phyloP scores from a whole-genome alignment of 148 eudicot genomes.

The Oxyria digyna region DNA sequence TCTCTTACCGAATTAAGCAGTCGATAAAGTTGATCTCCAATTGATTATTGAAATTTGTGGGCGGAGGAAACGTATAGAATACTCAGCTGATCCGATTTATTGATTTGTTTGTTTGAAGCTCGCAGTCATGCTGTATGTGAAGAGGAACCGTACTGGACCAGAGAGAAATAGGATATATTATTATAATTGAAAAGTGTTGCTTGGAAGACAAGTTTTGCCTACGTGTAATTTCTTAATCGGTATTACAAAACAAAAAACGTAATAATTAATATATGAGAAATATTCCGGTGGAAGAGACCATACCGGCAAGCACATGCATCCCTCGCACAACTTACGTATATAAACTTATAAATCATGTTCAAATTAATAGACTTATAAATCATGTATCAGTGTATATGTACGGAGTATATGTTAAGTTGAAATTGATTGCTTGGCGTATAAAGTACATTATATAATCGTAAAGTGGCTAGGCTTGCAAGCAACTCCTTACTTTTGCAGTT shows the following conservation, averaged over 20 bases:
- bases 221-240: conserved; percentile 9
- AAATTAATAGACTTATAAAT: too few species aligned
- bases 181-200: neutral
- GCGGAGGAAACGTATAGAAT: too few species aligned
- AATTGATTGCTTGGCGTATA: neutral
- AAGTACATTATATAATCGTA: too few species aligned
- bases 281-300: neutral
- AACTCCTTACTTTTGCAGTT: neutral
- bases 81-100: neutral
- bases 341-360: too few species aligned
- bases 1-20: neutral
- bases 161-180: neutral
- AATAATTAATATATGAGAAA: neutral
- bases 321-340: too few species aligned
- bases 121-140: neutral
- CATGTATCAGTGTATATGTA: too few species aligned
- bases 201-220: conserved; percentile 3
- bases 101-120: neutral
- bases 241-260: neutral
- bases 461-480: neutral
- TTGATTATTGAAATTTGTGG: neutral
- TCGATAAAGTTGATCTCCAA: neutral
- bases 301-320: neutral
- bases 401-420: too few species aligned
- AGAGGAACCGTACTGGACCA: neutral